These are phyloP conservation scores for Ceratocystis smalleyi DNA, from an alignment of 2,329 filamentous ascomycete genomes.

Conservation along the genomic window DNA sequence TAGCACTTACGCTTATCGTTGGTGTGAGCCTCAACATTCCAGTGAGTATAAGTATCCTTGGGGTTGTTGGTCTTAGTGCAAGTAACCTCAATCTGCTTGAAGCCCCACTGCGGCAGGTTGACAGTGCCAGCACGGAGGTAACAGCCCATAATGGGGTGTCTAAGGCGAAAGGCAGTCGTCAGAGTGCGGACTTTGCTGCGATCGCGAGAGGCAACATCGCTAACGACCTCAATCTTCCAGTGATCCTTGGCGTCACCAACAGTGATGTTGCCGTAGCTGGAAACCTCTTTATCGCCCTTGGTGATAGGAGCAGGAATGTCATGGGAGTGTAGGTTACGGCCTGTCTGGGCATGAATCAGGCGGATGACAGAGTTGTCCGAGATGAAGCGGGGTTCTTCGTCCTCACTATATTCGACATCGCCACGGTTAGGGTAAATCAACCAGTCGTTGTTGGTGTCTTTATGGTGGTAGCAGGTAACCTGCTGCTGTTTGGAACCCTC, in stretches of 20 bases:
- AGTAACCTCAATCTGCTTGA: conserved; percentile 97
- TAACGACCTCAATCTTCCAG: conserved; percentile 85
- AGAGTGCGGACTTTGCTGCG: conserved; percentile 74
- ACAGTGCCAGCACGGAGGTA: conserved; percentile 91
- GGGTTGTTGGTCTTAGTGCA: conserved; percentile 90
- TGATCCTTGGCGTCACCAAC: conserved; percentile 96
- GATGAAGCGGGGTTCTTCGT: conserved; percentile 59
- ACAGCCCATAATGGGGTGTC: conserved; percentile 67
- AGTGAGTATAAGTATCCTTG: conserved; percentile 87
- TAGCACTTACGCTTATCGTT: conserved; percentile 72
- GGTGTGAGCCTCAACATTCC: conserved; percentile 91
- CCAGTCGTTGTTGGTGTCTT: conserved; percentile 99
- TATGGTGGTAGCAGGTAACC: conserved; percentile 98
- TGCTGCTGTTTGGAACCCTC: conserved; percentile 91
- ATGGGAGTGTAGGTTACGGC: conserved; percentile 93
- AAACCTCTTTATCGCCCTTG: conserved; percentile 85
- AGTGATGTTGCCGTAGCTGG: conserved; percentile 87
- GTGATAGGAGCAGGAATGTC: conserved; percentile 74
- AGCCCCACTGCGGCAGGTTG: conserved; percentile 96
- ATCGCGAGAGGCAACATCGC: conserved; percentile 75
- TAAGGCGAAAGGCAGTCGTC: conserved; percentile 82
- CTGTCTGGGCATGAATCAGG: conserved; percentile 85
- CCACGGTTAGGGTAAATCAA: conserved; percentile 90
- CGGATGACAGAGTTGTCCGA: conserved; percentile 65
- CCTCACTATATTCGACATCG: conserved; percentile 55